Conservation (phyloP, 2,329 filamentous ascomycete species). For the Aspergillus pseudotamarii region DNA sequence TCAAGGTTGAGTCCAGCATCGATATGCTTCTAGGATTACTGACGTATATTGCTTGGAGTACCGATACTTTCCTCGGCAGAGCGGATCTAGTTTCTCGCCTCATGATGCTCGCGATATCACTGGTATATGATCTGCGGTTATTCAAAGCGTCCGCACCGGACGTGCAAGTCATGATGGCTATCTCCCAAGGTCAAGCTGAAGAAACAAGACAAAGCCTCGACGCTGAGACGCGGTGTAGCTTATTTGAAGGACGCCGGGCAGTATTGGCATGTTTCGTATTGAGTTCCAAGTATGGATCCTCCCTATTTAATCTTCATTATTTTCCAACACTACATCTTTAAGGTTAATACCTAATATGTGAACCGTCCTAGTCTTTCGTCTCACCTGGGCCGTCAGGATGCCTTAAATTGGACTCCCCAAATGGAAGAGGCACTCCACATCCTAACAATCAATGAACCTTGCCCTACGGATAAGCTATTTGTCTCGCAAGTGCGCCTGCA, state of each 20-base stretch:
- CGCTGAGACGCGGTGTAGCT: constrained; percentile 16
- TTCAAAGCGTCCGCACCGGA: constrained; percentile 35
- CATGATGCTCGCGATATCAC: constrained; percentile 42
- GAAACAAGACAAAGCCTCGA: constrained; percentile 10
- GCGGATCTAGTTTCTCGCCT: constrained; percentile 37
- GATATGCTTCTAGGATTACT: constrained; percentile 42
- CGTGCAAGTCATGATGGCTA: constrained; percentile 32
- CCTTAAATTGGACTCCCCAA: constrained; percentile 41
- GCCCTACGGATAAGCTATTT: constrained; percentile 33
- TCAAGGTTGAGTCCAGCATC: constrained; percentile 34
- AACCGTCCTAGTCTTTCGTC: constrained; percentile 33
- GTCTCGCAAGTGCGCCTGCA: constrained; percentile 43
- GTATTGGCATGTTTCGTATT: constrained; percentile 35
- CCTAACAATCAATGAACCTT: constrained; percentile 29
- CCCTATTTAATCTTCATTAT: background rate
- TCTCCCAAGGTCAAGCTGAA: constrained; percentile 31
- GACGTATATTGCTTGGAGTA: constrained; percentile 44
- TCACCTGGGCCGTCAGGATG: constrained; percentile 37
- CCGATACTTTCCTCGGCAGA: constrained; percentile 36
- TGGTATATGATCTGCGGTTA: constrained; percentile 41
- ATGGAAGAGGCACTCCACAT: constrained; percentile 42
- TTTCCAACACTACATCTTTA: too few species aligned
- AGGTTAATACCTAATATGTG: constrained; percentile 7
- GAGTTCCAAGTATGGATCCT: constrained; percentile 31
- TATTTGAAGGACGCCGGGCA: constrained; percentile 33